Percentiles rank a stretch among this genome's conserved stretches.
Conservation (phyloP, 768 basidiomycete species). For the Boletus sp. region DNA sequence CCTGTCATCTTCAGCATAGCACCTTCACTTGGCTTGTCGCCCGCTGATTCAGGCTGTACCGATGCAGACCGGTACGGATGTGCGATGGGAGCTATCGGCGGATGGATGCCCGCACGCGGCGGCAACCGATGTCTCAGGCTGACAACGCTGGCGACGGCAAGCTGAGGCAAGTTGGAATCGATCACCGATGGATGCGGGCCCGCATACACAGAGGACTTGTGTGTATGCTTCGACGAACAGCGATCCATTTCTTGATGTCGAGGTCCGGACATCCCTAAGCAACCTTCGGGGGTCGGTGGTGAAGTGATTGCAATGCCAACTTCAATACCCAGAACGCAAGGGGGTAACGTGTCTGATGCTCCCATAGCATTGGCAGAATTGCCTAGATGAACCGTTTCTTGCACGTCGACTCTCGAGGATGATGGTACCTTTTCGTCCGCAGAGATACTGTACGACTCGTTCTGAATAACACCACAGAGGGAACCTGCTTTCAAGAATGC, state of each 20-base stretch:
- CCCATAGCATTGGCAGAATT: background rate
- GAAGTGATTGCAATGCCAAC: conserved; percentile 47
- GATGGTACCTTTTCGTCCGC: conserved; percentile 24
- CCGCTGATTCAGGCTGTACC: background rate
- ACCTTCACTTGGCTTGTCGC: background rate
- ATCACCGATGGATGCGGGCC: conserved; percentile 41
- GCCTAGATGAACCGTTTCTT: conserved; percentile 15
- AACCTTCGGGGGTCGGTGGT: conserved; percentile 30
- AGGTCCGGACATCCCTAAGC: conserved; percentile 7
- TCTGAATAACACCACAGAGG: conserved; percentile 25
- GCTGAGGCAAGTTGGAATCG: conserved; percentile 18
- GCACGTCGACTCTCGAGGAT: conserved; percentile 23
- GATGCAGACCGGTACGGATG: conserved; percentile 25
- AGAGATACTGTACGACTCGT: conserved; percentile 26
- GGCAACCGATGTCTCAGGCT: conserved; percentile 38
- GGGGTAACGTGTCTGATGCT: conserved; percentile 23
- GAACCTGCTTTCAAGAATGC: conserved; percentile 37
- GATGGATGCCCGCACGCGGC: conserved; percentile 26
- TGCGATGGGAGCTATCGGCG: conserved; percentile 26
- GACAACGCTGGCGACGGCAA: conserved; percentile 25
- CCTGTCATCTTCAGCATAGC: background rate
- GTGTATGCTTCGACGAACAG: conserved; percentile 14
- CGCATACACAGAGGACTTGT: conserved; percentile 36
- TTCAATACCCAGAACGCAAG: conserved; percentile 24
- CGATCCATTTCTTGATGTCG: background rate